Base-by-base conservation (phyloP, 352 stramenopile genomes). In the Globisporangium spiculum region DNA sequence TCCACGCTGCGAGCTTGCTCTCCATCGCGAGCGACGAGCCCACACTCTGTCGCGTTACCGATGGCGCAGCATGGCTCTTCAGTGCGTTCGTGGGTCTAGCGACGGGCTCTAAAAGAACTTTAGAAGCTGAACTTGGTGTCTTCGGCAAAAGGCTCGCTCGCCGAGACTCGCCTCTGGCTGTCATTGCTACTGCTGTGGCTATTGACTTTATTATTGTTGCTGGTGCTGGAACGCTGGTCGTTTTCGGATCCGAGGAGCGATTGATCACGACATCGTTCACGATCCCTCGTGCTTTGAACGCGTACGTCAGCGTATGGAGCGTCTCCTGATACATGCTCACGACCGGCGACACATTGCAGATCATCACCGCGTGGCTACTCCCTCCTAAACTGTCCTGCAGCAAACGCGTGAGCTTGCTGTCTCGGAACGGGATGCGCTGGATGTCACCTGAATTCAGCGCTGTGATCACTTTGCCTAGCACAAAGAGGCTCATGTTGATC, bases 401-500 rank as follows among this genome's bases (percentile, higher is more conserved):
- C n/a, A 96, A 63, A 14, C 84, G 73, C 59, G 83, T 91, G 46
- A 94, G 74, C 63, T 88, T 93, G 52, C 80, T 88, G 55, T 94
- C 83, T 22, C 81, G 77, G 54, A 90, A 91, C 36, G 88, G 85
- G 34, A 97, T 89, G 18, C 63, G 72, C 69, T 89, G 88, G 24
- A 84, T 81, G 9, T 88, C 75, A n/a, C 78, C 74, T 2, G 72
- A 73, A 50, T 80, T 90, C 26, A 96, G 76, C 9, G 89, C 88
- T 26, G 76, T 77, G 48, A 96, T 88, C 0, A 93, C 83, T 62
- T 94, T 90, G 46, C 87, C 90, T 8, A 96, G 75, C 38, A 88
- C 87, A 8, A 78, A 91, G 2, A 96, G 67, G 26, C 74, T 88
- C 66, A 81, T 91, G 71, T 94, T 96, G 69, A 92, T 97, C 71